Conservation (phyloP, 768 basidiomycete genomes). For the Boletus insuetus region DNA sequence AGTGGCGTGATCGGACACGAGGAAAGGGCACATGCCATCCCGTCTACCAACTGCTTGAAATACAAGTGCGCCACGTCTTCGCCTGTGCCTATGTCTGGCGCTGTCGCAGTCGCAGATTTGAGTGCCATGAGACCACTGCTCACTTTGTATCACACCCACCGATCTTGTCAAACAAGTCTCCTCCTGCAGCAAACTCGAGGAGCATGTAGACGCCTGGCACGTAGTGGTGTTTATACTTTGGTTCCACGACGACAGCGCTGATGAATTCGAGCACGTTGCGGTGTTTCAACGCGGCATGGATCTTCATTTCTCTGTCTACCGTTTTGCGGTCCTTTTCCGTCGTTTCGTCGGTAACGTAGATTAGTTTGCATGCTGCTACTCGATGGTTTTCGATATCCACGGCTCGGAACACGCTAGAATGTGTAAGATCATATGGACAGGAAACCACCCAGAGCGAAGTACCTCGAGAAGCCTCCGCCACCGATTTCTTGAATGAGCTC, state of each 20-base stretch:
- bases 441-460: neutral
- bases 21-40: constrained; percentile 56
- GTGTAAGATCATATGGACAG: neutral
- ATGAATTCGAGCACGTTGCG: constrained; percentile 80
- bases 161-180: constrained; percentile 98
- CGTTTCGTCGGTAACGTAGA: constrained; percentile 60
- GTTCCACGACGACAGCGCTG: constrained; percentile 72
- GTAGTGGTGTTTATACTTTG: constrained; percentile 52
- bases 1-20: neutral
- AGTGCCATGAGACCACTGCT: neutral
- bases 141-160: constrained; percentile 48
- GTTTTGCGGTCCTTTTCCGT: constrained; percentile 71
- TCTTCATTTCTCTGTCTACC: constrained; percentile 88
- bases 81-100: constrained; percentile 83
- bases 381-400: constrained; percentile 62
- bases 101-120: constrained; percentile 39
- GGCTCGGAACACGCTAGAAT: constrained; percentile 75
- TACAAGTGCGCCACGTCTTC: constrained; percentile 89
- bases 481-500: constrained; percentile 74
- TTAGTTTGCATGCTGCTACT: constrained; percentile 87
- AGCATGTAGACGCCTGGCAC: constrained; percentile 89
- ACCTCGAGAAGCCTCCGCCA: constrained; percentile 88
- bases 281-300: constrained; percentile 81
- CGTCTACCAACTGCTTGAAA: constrained; percentile 80
- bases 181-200: constrained; percentile 88